Evolutionary conservation across 768 basidiomycete species (phyloP), one percentile per base, ranked within the genome.

Genomic region (Rhodotorula babjevae): DNA sequence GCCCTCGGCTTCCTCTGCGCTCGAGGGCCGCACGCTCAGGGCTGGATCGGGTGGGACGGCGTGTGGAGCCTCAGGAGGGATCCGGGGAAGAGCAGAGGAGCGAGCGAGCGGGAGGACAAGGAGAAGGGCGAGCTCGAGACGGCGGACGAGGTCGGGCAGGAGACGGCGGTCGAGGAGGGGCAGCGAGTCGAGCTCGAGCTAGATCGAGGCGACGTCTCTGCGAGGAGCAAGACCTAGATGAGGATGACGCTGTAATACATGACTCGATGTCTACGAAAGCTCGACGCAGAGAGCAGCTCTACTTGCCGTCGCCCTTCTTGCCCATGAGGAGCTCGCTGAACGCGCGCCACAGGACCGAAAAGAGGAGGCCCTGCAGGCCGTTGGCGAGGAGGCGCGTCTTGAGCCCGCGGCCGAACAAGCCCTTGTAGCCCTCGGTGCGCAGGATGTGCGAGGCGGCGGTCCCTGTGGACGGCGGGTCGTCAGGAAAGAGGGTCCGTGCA

Each of bases 371-470:
- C 79, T 98, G 95, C 62, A 93, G 81, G 33, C 94, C 92, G 79
- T 97, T 98, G 44, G 93, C 88, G 69, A 95, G 76, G 65, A 94
- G 89, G 47, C 94, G 84, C 21, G 92, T 97, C 82, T 90, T 90
- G 73, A 98, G 81, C 1, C 95, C 95, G 14, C 95, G 86, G 4
- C 92, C 92, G 36, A 98, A 88, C 42, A 98, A 81, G 11, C 92
- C 93, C 31, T 79, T 78, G n/a, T 88, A 66, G 19, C 93, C 94
- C 75, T 96, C 93, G 0, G 82, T 81, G 1, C 85, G 85, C 50
- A 96, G 83, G 60, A 98, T 90, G 11, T 86, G 87, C 61, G 85
- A 85, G 0, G 91, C 93, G 1, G 92, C 91, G 63, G 88, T 86
- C 9, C 84, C 67, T 60, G 42, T 19, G 33, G 56, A 36, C 33